Evolutionary conservation across 106 monocot species (phyloP), one percentile per base, ranked within the genome.

Genomic region (Dactylorhiza incarnata): DNA sequence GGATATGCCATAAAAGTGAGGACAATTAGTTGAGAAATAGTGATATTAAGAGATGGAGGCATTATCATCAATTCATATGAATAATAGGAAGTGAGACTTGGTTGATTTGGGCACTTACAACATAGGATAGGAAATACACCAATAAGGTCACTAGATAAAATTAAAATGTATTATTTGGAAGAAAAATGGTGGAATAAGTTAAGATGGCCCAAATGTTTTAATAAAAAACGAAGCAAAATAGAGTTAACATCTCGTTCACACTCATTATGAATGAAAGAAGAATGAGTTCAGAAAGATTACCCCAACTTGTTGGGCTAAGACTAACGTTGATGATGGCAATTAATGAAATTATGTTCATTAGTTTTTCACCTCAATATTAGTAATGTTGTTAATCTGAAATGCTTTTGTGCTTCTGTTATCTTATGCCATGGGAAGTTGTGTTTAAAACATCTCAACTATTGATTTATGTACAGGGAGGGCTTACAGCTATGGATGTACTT

Each of bases 401-500:
- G n/a, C 17, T 65, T 29, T 29, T 65, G 65, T 65, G 24, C 19
- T 6, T 52, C 8, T 65, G 13, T 65, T 10, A 65, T 65, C 13
- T 12, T 7, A 29, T 13, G 19, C 24, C 12, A 20, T 26, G 65
- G 24, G 65, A 29, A 11, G 65, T 29, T 65, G 14, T 65, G 5
- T 65, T 9, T 4, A 26, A 65, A 65, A 65, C 65, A 65, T 29
- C 13, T 65, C 12, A n/a, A 45, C 3, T 46, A 17, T 69, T 46
- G 5, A 46, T 69, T 44, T 69, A 2, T 46, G 11, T 45, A n/a
- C 74, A 74, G 74, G 74, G 74, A 0, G 74, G 74, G 52, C 74
- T 74, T 55, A 74, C 74, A 74, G 74, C 74, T 37, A 55, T 74
- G 74, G 74, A 74, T 22, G 55, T 74, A 23, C 48, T 74, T 52